These are phyloP conservation scores for Agroathelia rolfsii DNA, from an alignment of 1,284 basidiomycete genomes.

Conservation along the genomic window DNA sequence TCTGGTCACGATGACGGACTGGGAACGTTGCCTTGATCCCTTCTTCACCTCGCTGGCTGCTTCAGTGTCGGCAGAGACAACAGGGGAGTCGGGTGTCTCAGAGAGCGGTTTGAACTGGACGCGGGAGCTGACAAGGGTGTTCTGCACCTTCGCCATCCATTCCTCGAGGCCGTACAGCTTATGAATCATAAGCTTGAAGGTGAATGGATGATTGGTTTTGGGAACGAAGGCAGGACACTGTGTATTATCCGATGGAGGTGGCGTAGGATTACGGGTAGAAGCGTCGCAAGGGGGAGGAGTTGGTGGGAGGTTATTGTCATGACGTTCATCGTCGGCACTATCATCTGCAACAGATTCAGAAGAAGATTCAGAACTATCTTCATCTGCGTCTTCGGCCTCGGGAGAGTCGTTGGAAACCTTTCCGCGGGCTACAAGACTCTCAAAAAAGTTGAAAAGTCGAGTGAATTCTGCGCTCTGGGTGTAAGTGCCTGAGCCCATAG, in stretches of 20 bases:
- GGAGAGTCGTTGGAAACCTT: slow-evolving; percentile 5
- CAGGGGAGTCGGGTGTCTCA: slow-evolving; percentile 23
- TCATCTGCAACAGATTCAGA: slow-evolving; percentile 19
- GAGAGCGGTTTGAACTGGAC: slow-evolving; percentile 42
- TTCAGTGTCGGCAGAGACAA: no score
- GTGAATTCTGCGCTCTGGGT: slow-evolving; percentile 39
- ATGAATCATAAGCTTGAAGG: slow-evolving; percentile 56
- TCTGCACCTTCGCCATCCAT: slow-evolving; percentile 47
- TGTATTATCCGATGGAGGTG: slow-evolving; percentile 17
- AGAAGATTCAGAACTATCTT: slow-evolving; percentile 26
- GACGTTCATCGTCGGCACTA: slow-evolving; percentile 21
- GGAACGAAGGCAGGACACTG: slow-evolving; percentile 9
- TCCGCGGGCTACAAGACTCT: slow-evolving; percentile 34
- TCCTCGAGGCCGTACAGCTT: slow-evolving; percentile 52
- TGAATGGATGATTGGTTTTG: slow-evolving; percentile 36
- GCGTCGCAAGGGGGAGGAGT: slow-evolving; percentile 34
- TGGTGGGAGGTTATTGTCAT: slow-evolving; percentile 28
- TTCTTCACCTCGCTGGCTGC: no score
- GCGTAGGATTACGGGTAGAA: slow-evolving; percentile 31
- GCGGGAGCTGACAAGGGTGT: slow-evolving; percentile 42
- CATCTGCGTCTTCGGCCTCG: slow-evolving; percentile 17
- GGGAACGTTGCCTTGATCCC: no score
- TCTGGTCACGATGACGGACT: no score
- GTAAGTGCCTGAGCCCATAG: slow-evolving; percentile 13
- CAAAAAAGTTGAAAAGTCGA: slow-evolving; percentile 42